Evolutionary conservation across 73 alveolate species (phyloP).

Genomic region (Tetrahymena malaccensis): DNA sequence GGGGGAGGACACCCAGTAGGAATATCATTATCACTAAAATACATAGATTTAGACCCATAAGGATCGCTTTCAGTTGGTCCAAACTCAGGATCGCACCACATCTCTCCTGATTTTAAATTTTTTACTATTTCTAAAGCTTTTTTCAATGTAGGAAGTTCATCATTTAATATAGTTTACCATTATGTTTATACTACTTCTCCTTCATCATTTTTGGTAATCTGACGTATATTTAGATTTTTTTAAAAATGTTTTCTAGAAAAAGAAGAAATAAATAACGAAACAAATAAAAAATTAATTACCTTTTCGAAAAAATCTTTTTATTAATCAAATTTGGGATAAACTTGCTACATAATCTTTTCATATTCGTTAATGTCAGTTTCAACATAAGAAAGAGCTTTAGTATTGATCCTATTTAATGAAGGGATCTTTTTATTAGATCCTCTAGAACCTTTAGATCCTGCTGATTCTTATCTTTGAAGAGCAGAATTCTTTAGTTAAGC

Average conservation of each 20-base stretch:
- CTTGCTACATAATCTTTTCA: neutral
- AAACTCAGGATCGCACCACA: slow-evolving; percentile 84
- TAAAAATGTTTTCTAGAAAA: too few species aligned
- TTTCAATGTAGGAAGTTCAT: slow-evolving; percentile 30
- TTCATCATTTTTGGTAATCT: neutral
- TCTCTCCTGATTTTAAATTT: neutral
- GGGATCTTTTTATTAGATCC: neutral
- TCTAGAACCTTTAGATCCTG: neutral
- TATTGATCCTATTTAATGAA: neutral
- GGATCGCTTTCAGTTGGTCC: slow-evolving; percentile 83
- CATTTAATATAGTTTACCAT: slow-evolving; percentile 16
- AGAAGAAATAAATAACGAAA: too few species aligned
- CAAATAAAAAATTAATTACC: neutral
- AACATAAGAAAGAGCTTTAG: neutral
- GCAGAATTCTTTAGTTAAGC: neutral
- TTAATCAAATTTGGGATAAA: neutral
- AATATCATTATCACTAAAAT: slow-evolving; percentile 52
- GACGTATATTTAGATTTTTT: neutral
- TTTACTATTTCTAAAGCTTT: slow-evolving; percentile 10
- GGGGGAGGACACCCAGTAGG: slow-evolving; percentile 77
- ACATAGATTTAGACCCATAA: slow-evolving; percentile 61
- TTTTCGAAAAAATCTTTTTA: neutral
- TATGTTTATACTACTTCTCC: neutral
- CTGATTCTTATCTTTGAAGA: neutral
- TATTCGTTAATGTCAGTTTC: neutral